A percentile compares a stretch with the other conserved stretches of the same genome.
Conservation (phyloP, 805 yeast genomes). For the Suhomyces xylopsoci region DNA sequence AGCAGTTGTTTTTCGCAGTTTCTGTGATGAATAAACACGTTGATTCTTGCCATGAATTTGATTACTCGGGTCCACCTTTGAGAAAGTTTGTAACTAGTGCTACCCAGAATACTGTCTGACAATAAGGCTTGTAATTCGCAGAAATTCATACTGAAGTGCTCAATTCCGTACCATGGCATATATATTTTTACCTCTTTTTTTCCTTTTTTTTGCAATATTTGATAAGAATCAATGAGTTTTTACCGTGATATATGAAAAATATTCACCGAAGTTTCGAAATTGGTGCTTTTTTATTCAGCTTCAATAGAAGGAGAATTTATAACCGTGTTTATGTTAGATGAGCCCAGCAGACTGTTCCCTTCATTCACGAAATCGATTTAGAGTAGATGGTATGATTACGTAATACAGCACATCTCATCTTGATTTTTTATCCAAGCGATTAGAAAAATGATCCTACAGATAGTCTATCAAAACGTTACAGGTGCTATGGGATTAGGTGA, state of each 20-base stretch:
- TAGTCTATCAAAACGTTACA: not conserved
- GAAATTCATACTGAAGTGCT: too few species aligned
- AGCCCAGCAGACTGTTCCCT: not conserved
- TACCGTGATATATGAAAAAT: not conserved
- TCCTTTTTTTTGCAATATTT: not conserved
- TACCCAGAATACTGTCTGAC: not conserved
- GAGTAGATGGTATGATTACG: not conserved
- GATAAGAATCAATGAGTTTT: not conserved
- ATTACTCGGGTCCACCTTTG: not conserved
- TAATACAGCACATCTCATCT: not conserved
- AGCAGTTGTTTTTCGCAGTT: not conserved
- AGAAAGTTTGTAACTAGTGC: not conserved
- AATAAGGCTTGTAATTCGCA: not conserved
- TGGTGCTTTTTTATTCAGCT: not conserved
- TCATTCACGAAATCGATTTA: not conserved
- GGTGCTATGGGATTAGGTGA: conserved; percentile 78
- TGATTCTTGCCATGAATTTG: not conserved
- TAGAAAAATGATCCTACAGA: conserved; percentile 3
- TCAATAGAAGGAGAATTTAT: not conserved
- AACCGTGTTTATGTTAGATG: not conserved
- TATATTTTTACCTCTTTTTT: too few species aligned
- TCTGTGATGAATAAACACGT: not conserved
- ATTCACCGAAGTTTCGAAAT: not conserved
- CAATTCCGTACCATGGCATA: too few species aligned
- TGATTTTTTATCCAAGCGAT: conserved; percentile 2